Conservation (phyloP, 768 basidiomycete species). For the Ramaria sp. region DNA sequence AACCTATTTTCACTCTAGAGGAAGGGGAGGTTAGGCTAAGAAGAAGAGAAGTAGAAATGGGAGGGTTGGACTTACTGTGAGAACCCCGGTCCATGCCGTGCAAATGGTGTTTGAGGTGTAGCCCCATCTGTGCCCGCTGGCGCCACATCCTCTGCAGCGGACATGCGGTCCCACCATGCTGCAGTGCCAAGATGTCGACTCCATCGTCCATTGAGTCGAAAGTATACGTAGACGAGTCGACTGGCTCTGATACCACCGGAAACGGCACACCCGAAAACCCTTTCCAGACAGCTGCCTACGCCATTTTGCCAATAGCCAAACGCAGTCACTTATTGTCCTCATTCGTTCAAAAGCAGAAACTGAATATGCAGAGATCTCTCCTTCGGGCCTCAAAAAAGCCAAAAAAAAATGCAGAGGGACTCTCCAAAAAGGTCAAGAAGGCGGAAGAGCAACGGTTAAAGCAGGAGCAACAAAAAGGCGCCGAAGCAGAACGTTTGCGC, state of each 20-base stretch:
- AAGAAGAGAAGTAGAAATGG: no score
- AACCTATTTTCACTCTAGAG: no score
- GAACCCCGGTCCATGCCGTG: no score
- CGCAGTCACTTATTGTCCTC: conserved; percentile 35
- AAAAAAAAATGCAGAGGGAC: conserved; percentile 76
- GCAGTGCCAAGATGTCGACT: no score
- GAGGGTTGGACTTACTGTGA: no score
- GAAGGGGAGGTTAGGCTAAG: no score
- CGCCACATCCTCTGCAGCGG: no score
- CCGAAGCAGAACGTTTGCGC: conserved; percentile 61
- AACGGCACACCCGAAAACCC: conserved; percentile 64
- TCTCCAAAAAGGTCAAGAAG: conserved; percentile 86
- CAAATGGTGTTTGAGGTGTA: no score
- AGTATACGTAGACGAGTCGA: conserved; percentile 71
- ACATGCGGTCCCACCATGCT: no score
- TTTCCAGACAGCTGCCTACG: conserved; percentile 75
- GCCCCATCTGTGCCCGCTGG: no score
- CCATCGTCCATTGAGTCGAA: conserved; percentile 16
- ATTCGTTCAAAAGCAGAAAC: conserved; percentile 60
- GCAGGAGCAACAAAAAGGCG: conserved; percentile 54
- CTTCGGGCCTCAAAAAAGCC: conserved; percentile 84
- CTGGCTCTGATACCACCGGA: conserved; percentile 67
- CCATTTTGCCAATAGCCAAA: conserved; percentile 47
- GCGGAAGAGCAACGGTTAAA: conserved; percentile 63
- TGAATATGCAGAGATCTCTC: conserved; percentile 71